Percentiles rank a stretch among this genome's conserved stretches.
phyloP scores from a whole-genome alignment of 805 yeast species.

The Isabelozyma gotoi region DNA sequence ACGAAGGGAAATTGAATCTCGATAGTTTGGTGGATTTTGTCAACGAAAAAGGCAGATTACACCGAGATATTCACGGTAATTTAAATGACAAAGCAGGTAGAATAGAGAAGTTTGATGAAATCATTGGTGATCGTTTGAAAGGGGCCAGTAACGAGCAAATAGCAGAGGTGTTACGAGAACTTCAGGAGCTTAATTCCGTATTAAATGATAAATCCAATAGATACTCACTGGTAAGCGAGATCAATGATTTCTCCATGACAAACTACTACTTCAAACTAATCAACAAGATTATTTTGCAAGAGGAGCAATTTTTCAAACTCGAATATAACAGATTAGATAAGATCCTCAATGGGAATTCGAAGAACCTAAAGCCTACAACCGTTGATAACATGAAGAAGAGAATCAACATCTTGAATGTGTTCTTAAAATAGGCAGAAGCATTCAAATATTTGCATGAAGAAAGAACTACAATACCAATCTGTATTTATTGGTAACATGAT shows the following conservation, averaged over 20 bases:
- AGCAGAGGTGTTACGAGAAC: slow-evolving; percentile 6
- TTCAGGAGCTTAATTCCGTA: slow-evolving; percentile 8
- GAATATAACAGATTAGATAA: slow-evolving; percentile 49
- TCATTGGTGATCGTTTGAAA: slow-evolving; percentile 3
- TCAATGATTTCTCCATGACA: slow-evolving; percentile 12
- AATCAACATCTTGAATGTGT: slow-evolving; percentile 44
- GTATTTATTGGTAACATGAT: too few species aligned
- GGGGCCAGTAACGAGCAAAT: neutral
- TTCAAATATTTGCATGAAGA: slow-evolving; percentile 8
- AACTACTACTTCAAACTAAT: slow-evolving; percentile 52
- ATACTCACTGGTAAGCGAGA: neutral
- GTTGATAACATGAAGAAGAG: slow-evolving; percentile 53
- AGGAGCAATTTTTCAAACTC: slow-evolving; percentile 37
- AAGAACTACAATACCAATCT: too few species aligned
- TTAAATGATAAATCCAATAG: neutral
- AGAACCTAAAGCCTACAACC: slow-evolving; percentile 37
- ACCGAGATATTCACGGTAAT: slow-evolving; percentile 32
- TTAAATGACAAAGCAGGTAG: slow-evolving; percentile 32
- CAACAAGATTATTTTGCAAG: slow-evolving; percentile 45
- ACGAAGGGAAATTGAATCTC: slow-evolving; percentile 22
- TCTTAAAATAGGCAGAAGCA: slow-evolving; percentile 5
- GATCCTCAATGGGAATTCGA: slow-evolving; percentile 35
- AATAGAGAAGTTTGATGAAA: slow-evolving; percentile 18
- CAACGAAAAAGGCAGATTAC: slow-evolving; percentile 26
- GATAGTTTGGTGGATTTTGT: slow-evolving; percentile 20